These are phyloP conservation scores for Cutaneotrichosporon sp. DNA, from an alignment of 1,284 basidiomycete species.

Conservation along the genomic window DNA sequence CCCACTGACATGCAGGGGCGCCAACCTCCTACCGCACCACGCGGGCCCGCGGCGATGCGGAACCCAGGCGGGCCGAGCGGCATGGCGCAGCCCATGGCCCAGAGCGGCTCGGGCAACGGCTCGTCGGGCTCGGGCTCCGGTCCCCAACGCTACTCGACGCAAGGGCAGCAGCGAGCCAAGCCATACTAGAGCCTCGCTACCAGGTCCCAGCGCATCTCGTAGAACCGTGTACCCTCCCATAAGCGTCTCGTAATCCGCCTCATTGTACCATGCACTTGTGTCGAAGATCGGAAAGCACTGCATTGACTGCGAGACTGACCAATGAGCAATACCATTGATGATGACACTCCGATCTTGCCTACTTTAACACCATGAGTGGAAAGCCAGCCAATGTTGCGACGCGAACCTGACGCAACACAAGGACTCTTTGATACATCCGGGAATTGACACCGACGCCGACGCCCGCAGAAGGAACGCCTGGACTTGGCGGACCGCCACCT, in stretches of 20 bases:
- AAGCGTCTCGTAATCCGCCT: neutral
- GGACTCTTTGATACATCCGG: too few species aligned
- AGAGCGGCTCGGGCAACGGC: conserved; percentile 49
- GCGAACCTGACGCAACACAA: too few species aligned
- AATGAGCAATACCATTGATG: too few species aligned
- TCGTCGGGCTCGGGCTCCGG: conserved; percentile 56
- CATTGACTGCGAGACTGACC: too few species aligned
- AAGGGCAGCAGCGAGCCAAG: conserved; percentile 41
- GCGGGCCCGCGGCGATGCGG: conserved; percentile 51
- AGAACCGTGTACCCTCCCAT: neutral
- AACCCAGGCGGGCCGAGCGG: conserved; percentile 33
- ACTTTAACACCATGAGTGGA: too few species aligned
- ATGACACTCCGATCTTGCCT: too few species aligned
- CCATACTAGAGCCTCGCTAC: conserved; percentile 33
- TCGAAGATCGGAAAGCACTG: too few species aligned
- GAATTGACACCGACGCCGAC: too few species aligned
- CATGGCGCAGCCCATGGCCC: conserved; percentile 47
- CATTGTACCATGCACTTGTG: neutral
- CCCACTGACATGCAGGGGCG: conserved; percentile 11
- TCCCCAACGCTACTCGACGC: conserved; percentile 59
- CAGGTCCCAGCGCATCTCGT: too few species aligned
- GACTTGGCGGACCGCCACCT: too few species aligned
- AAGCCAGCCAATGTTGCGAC: too few species aligned
- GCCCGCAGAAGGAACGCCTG: too few species aligned
- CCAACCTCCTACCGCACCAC: conserved; percentile 40